A percentile compares a stretch with the other conserved stretches of the same genome.
phyloP scores from a whole-genome alignment of 768 basidiomycete species.

The Russula sp. region DNA sequence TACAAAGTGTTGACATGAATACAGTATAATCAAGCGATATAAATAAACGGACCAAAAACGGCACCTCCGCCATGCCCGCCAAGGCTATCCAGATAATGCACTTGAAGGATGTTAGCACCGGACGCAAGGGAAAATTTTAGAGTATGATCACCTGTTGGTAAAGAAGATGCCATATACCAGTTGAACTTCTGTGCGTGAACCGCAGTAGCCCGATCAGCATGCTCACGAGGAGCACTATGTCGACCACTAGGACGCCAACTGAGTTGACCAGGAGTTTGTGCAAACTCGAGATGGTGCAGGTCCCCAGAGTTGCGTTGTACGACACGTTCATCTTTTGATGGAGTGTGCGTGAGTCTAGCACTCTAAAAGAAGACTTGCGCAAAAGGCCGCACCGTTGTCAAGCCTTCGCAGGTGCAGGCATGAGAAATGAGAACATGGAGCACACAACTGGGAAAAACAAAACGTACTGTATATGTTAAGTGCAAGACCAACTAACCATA shows the following conservation, averaged over 20 bases:
- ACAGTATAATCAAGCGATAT: background rate
- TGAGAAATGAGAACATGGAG: background rate
- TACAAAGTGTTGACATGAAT: background rate
- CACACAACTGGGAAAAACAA: background rate
- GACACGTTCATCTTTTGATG: background rate
- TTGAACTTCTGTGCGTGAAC: background rate
- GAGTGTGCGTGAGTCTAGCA: background rate
- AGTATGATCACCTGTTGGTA: slow-evolving; percentile 1
- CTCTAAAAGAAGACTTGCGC: background rate
- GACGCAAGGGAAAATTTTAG: background rate
- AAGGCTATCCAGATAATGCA: slow-evolving; percentile 8
- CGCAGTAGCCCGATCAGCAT: background rate
- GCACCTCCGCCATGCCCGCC: background rate
- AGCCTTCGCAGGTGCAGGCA: background rate
- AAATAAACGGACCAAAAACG: background rate
- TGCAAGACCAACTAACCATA: background rate
- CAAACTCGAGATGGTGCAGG: background rate
- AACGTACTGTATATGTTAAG: slow-evolving; percentile 1
- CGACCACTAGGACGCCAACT: background rate
- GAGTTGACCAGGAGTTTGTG: background rate
- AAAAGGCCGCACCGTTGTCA: background rate
- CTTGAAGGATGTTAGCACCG: background rate
- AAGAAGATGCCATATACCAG: background rate
- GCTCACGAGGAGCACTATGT: background rate
- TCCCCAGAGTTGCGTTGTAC: background rate